phyloP scores from a whole-genome alignment of 129 eudicot genomes.

The Chrysanthemum seticuspe region DNA sequence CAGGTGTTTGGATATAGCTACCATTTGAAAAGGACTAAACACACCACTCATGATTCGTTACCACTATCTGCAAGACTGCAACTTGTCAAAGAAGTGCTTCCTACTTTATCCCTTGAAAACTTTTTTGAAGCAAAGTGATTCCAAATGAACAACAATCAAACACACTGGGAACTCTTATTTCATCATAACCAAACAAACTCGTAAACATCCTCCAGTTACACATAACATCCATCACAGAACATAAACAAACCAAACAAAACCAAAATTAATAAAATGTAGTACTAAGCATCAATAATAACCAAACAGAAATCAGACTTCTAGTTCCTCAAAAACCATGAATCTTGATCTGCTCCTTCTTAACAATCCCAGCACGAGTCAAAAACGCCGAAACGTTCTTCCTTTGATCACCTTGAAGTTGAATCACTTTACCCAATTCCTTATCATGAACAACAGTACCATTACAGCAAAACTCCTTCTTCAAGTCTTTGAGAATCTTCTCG shows the following conservation, averaged over 20 bases:
- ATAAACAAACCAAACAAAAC: no score
- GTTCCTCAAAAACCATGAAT: constrained; percentile 79
- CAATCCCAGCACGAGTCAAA: constrained; percentile 57
- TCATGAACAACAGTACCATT: constrained; percentile 89
- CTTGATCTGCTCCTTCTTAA: constrained; percentile 84
- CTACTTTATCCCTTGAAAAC: no score
- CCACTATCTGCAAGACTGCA: no score
- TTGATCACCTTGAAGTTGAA: constrained; percentile 95
- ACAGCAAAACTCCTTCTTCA: constrained; percentile 74
- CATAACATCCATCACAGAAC: constrained; percentile 13
- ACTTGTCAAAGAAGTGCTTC: no score
- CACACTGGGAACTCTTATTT: constrained; percentile 18
- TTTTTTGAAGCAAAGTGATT: not conserved
- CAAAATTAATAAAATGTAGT: no score
- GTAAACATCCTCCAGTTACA: constrained; percentile 21
- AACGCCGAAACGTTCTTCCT: constrained; percentile 83
- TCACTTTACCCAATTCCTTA: constrained; percentile 81
- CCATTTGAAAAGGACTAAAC: no score
- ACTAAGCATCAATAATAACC: not conserved
- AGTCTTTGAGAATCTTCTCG: constrained; percentile 80
- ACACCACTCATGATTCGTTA: not conserved
- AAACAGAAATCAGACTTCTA: not conserved
- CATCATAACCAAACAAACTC: constrained; percentile 18
- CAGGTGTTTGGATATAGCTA: no score
- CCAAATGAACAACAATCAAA: not conserved